phyloP scores from a whole-genome alignment of 192 early-diverging fungal genomes.

The Fimicolochytrium jonesii region DNA sequence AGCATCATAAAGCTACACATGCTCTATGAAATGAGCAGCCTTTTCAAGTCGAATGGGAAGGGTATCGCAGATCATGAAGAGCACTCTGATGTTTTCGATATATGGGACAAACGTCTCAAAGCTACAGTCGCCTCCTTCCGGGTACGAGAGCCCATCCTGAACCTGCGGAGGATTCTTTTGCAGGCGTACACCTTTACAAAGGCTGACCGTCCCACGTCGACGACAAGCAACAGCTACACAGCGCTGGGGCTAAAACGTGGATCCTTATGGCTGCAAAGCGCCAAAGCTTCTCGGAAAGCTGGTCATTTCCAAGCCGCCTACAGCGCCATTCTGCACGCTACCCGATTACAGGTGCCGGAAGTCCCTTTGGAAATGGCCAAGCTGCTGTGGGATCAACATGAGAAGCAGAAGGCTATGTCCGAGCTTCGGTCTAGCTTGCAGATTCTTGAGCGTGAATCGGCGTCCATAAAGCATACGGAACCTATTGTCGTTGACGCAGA shows the following conservation, averaged over 20 bases:
- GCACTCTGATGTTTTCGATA: not conserved
- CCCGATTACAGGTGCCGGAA: conserved; percentile 29
- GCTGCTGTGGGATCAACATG: conserved; percentile 47
- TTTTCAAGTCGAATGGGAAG: not conserved
- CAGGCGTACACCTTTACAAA: not conserved
- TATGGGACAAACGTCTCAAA: conserved; percentile 46
- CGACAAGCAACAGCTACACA: too few relatives aligned
- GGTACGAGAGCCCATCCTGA: conserved; percentile 58
- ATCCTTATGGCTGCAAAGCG: conserved; percentile 62
- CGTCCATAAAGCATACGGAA: too few relatives aligned
- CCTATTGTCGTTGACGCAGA: not conserved
- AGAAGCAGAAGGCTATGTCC: conserved; percentile 51
- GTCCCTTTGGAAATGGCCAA: conserved; percentile 57
- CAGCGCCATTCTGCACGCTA: conserved; percentile 55
- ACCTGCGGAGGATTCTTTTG: conserved; percentile 50
- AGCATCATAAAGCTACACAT: conserved; percentile 59
- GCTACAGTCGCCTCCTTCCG: conserved; percentile 51
- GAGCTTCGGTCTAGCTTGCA: conserved; percentile 36
- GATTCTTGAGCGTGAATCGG: not conserved
- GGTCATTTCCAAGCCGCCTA: conserved; percentile 55
- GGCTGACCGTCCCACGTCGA: too few relatives aligned
- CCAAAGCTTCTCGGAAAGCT: conserved; percentile 52
- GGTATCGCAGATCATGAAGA: not conserved
- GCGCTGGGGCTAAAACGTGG: conserved; percentile 35
- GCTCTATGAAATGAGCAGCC: conserved; percentile 60